These are phyloP conservation scores for Fusarium guadeloupense DNA, from an alignment of 2,329 filamentous ascomycete species.

Conservation along the genomic window DNA sequence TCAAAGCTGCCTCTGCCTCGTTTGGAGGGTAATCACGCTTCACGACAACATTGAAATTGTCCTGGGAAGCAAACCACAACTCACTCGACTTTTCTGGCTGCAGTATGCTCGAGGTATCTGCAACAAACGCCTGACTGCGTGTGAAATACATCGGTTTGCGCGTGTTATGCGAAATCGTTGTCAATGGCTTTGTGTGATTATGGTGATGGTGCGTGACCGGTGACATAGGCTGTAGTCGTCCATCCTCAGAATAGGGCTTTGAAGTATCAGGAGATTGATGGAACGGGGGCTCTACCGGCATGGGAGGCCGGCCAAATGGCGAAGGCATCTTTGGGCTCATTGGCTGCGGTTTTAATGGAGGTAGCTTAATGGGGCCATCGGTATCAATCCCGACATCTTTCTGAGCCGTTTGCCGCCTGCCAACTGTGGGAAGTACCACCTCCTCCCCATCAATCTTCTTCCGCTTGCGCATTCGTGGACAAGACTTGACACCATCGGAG, in stretches of 20 bases:
- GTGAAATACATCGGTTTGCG: conserved; percentile 32
- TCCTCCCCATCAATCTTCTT: conserved; percentile 57
- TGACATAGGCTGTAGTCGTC: conserved; percentile 32
- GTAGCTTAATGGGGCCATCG: conserved; percentile 37
- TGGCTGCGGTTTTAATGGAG: conserved; percentile 44
- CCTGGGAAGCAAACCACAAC: conserved; percentile 17
- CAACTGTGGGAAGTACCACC: conserved; percentile 39
- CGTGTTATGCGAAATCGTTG: conserved; percentile 47
- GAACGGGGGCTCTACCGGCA: conserved; percentile 44
- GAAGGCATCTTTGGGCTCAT: conserved; percentile 16
- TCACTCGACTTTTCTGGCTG: conserved; percentile 32
- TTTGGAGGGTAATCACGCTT: conserved; percentile 24
- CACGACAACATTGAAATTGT: conserved; percentile 14
- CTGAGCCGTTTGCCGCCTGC: conserved; percentile 28
- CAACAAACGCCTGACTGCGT: conserved; percentile 37
- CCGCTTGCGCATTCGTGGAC: conserved; percentile 57
- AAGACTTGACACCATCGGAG: conserved; percentile 60
- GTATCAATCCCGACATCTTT: conserved; percentile 10
- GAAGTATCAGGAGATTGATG: conserved; percentile 3
- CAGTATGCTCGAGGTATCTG: conserved; percentile 35
- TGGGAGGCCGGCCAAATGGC: conserved; percentile 34
- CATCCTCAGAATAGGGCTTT: conserved; percentile 27
- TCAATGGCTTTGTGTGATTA: conserved; percentile 33
- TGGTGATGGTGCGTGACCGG: conserved; percentile 5
- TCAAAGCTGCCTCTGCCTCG: conserved; percentile 39